Base-by-base conservation (phyloP, 805 yeast species). In the Metschnikowia noctiluminum region DNA sequence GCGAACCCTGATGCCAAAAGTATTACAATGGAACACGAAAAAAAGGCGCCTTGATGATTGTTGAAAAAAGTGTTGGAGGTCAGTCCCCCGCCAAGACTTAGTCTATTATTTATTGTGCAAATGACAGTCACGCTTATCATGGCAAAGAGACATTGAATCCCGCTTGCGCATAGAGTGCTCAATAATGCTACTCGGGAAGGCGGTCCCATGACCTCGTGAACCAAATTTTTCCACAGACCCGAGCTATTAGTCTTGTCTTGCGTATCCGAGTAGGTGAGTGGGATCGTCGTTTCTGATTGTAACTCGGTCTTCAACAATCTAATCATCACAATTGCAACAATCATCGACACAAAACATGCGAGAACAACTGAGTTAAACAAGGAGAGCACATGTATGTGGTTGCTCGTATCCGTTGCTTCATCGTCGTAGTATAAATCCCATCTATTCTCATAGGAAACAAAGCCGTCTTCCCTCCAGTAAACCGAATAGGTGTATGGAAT, bases 401-500 rank as follows among this genome's bases (percentile, higher is more conserved):
- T 62, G 44, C 65, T 60, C 35, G 73, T 68, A 31, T 71, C 74
- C 21, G 70, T 62, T 28, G 71, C 69, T 43, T 80, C 85, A 56
- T 77, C 77, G 50, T 80, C 74, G 55, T 83, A 78, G 63, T 84
- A 89, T 56, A 84, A 66, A 40, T 80, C 81, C 94, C 95, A 88
- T 56, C 96, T 73, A 50, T 82, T 73, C 43, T 76, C 74, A 77
- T 89, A 86, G 27, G 77, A 76, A 26, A 87, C 71, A 2, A 80
- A 76, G 38, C 70, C 69, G 51, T 89, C 96, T 62, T 89, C 95
- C 62, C 94, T 74, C 95, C 96, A 89, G 61, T 85, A 85, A 2
- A 90, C 89, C 0, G 96, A 81, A 58, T 89, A 90, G 0, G 96
- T 85, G 66, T 81, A 89, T 3, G 92, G 91, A 32, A 89, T 78